phyloP scores from a whole-genome alignment of 2,329 filamentous ascomycete species.

The Chaetomium globosum region DNA sequence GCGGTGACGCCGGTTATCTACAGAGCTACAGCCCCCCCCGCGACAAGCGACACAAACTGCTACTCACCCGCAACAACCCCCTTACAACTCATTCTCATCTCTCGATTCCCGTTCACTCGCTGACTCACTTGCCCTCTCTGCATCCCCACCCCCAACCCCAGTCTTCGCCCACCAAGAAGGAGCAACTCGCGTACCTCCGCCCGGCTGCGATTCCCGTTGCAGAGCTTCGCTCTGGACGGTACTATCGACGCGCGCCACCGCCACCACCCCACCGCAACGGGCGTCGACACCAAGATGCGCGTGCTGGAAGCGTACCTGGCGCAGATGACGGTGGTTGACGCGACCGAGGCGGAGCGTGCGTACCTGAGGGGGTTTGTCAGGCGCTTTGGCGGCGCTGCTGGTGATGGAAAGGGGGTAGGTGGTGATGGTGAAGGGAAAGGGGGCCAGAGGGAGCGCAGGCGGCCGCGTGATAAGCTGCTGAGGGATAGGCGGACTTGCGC shows the following conservation, averaged over 20 bases:
- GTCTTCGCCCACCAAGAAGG: neutral
- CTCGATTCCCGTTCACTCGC: slow-evolving; percentile 10
- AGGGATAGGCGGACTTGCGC: slow-evolving; percentile 69
- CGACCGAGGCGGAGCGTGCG: slow-evolving; percentile 46
- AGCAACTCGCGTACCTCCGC: slow-evolving; percentile 21
- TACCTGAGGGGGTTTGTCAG: slow-evolving; percentile 55
- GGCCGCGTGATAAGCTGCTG: slow-evolving; percentile 82
- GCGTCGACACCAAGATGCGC: slow-evolving; percentile 45
- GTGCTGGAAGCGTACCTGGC: slow-evolving; percentile 55
- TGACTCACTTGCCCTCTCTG: neutral
- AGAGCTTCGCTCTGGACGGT: slow-evolving; percentile 11
- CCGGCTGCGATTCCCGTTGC: slow-evolving; percentile 16
- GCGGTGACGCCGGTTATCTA: slow-evolving; percentile 2
- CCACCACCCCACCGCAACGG: neutral
- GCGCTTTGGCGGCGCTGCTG: slow-evolving; percentile 46
- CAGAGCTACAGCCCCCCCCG: neutral
- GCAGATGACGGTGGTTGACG: slow-evolving; percentile 37
- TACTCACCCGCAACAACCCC: neutral
- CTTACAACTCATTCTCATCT: neutral
- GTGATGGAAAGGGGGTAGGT: neutral
- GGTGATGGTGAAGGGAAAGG: neutral
- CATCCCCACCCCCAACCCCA: neutral
- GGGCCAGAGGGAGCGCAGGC: slow-evolving; percentile 64
- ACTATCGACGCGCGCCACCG: slow-evolving; percentile 6
- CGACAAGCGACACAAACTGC: neutral